Evolutionary conservation across 495 filamentous ascomycete species (phyloP).

Genomic region (Aspergillus heteromorphus): DNA sequence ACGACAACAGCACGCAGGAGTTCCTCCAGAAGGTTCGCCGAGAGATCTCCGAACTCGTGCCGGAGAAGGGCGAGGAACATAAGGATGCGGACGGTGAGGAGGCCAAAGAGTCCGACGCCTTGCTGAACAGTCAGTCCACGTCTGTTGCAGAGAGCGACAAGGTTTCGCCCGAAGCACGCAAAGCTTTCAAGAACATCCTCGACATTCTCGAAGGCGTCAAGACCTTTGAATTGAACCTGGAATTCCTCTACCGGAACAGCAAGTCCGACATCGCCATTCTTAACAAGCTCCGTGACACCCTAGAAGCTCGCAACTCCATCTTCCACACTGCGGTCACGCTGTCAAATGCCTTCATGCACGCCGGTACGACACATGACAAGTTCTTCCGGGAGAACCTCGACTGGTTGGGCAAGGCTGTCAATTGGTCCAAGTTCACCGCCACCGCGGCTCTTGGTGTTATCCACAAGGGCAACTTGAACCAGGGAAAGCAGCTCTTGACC

Average conservation of each 20-base stretch:
- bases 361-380: constrained; percentile 94
- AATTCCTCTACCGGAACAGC: constrained; percentile 95
- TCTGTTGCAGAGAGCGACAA: constrained; percentile 41
- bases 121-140: constrained; percentile 42
- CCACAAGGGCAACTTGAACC: constrained; percentile 86
- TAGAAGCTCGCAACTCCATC: constrained; percentile 94
- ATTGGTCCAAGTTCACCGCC: constrained; percentile 99
- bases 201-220: constrained; percentile 85
- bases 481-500: constrained; percentile 87
- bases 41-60: constrained; percentile 62
- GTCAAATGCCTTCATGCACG: constrained; percentile 98
- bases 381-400: constrained; percentile 98
- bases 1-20: constrained; percentile 96
- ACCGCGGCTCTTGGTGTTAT: constrained; percentile 96
- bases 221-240: constrained; percentile 86
- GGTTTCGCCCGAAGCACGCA: constrained; percentile 40
- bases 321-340: constrained; percentile 97
- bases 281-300: constrained; percentile 91
- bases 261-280: constrained; percentile 81
- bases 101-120: constrained; percentile 48
- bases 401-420: constrained; percentile 97
- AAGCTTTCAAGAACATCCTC: constrained; percentile 72
- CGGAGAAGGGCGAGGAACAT: constrained; percentile 40
- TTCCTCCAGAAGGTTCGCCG: constrained; percentile 88
- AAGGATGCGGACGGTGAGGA: constrained; percentile 43